Evolutionary conservation across 2,329 filamentous ascomycete species (phyloP), one percentile per base, ranked within the genome.

Genomic region (Phyllosticta citriasiana): DNA sequence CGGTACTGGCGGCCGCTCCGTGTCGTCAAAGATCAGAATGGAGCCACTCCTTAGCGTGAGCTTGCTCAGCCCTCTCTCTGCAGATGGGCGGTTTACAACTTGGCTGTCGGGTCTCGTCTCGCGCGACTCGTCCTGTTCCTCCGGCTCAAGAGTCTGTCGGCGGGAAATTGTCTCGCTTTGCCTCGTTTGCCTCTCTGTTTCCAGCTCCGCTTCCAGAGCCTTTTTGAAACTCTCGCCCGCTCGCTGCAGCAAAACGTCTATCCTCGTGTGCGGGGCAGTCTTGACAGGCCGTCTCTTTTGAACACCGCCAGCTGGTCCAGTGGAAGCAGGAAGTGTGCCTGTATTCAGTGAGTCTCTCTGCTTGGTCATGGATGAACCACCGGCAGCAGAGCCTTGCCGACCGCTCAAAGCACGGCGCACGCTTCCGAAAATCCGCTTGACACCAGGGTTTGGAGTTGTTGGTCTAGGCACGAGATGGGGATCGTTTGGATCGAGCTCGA

Each of bases 21-120:
- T 84, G 64, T 82, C 82, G 66, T 95, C 89, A 40, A 96, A 85
- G 68, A 96, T 95, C 60, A 96, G 82, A 65, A 96, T 95, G 0
- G 91, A 96, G 69, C 92, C 88, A 78, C 90, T 96, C n/a, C 90
- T 89, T 10, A 81, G 80, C 0, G 91, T 94, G 53, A 93, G 83
- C 61, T 78, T 78, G 65, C 82, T 84, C 58, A 77, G 69, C 16
- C 52, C 60, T 50, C 60, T 56, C 33, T 57, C 55, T 19, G 30
- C 30, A 25, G 53, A 54, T 19, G 55, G 54, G 35, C 59, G 58
- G n/a, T 53, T 60, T 16, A 52, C 53, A 16, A 35, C 53, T 33
- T 60, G 58, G 22, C 26, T 47, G 14, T 51, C 58, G 14, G 58
- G 12, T 12, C 24, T 55, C 5, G 57, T 51, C 25, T n/a, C 57